phyloP scores from a whole-genome alignment of 805 yeast genomes.

The Sugiyamaella lignohabitans region DNA sequence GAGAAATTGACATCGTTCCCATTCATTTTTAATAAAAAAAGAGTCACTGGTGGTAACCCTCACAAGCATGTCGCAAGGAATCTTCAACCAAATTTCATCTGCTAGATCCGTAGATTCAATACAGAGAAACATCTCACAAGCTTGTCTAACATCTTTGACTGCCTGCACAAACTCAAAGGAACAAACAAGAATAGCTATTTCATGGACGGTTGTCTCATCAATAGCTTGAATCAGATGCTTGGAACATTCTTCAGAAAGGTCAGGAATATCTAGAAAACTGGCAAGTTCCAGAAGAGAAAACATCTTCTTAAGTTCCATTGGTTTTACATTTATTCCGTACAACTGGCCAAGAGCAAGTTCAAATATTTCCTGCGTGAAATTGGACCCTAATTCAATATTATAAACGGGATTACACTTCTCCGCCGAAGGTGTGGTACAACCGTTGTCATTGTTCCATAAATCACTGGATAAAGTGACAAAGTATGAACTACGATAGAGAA shows the following conservation, averaged over 20 bases:
- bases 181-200: constrained; percentile 38
- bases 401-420: no score
- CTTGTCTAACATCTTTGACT: constrained; percentile 38
- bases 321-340: constrained; percentile 39
- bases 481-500: constrained; percentile 43
- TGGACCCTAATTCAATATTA: no score
- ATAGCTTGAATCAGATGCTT: constrained; percentile 34
- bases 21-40: constrained; percentile 49
- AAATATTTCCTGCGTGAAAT: constrained; percentile 41
- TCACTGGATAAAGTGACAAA: constrained; percentile 35
- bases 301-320: constrained; percentile 33
- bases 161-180: constrained; percentile 42
- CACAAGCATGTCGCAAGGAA: constrained; percentile 40
- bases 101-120: constrained; percentile 43
- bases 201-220: constrained; percentile 34
- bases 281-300: constrained; percentile 40
- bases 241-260: constrained; percentile 40
- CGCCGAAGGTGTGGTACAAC: no score
- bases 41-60: constrained; percentile 45
- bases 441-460: constrained; percentile 42
- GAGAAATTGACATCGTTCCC: constrained; percentile 48
- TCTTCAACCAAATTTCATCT: constrained; percentile 19
- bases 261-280: constrained; percentile 42
- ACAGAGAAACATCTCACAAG: constrained; percentile 41
- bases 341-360: constrained; percentile 43